These are phyloP conservation scores for Pythium dissotocum DNA, from an alignment of 352 stramenopile species.

Conservation along the genomic window DNA sequence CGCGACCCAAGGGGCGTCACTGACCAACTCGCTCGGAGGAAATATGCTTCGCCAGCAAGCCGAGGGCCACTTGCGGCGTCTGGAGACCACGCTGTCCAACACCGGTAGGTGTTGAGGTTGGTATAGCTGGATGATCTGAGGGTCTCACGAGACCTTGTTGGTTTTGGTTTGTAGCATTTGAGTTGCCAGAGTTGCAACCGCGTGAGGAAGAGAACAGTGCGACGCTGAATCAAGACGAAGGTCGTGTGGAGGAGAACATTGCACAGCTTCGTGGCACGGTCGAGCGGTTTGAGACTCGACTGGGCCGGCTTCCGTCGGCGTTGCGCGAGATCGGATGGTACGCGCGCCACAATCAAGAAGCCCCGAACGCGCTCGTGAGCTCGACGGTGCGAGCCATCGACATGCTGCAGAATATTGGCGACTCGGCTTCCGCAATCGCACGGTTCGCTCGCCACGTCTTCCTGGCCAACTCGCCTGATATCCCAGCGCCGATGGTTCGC, in stretches of 20 bases:
- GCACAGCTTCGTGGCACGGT: slow-evolving; percentile 17
- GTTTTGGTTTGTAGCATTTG: slow-evolving; percentile 10
- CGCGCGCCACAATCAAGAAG: slow-evolving; percentile 22
- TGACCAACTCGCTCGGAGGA: slow-evolving; percentile 18
- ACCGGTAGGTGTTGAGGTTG: slow-evolving; percentile 5
- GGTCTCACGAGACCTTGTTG: neutral
- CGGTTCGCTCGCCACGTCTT: slow-evolving; percentile 31
- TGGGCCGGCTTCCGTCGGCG: slow-evolving; percentile 24
- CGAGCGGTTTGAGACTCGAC: slow-evolving; percentile 21
- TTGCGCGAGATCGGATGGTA: slow-evolving; percentile 26
- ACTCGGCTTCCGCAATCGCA: slow-evolving; percentile 24
- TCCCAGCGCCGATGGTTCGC: slow-evolving; percentile 21
- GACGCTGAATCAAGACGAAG: slow-evolving; percentile 18
- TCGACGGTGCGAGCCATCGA: slow-evolving; percentile 27
- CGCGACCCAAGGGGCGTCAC: slow-evolving; percentile 8
- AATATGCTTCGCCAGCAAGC: slow-evolving; percentile 25
- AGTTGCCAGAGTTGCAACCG: slow-evolving; percentile 15
- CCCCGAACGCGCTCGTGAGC: slow-evolving; percentile 26
- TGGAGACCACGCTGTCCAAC: slow-evolving; percentile 18
- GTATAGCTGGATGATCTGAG: neutral
- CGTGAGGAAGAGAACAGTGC: slow-evolving; percentile 12
- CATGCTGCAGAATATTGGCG: slow-evolving; percentile 27
- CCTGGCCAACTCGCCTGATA: slow-evolving; percentile 26
- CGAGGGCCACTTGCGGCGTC: slow-evolving; percentile 20
- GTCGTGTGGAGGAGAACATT: slow-evolving; percentile 16